Evolutionary conservation across 2,329 filamentous ascomycete species (phyloP), one percentile per base, ranked within the genome.

Genomic region (Coccinonectria pachysandricola): DNA sequence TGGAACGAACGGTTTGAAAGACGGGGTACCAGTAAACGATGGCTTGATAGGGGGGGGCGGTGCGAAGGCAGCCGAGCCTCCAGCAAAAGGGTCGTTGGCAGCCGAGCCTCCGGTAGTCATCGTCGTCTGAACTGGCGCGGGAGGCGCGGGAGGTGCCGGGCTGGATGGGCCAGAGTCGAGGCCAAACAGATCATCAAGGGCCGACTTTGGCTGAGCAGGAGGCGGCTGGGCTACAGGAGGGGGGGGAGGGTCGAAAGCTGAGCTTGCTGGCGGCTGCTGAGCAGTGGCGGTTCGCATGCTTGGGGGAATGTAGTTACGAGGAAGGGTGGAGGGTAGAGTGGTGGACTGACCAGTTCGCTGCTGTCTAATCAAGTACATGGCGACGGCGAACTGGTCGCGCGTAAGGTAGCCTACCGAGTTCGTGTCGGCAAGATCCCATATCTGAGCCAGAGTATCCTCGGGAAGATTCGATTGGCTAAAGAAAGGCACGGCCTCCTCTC

Each of bases 401-500:
- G 71, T 86, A 30, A 98, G 63, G 31, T 80, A 78, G 8, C 91
- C 91, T 42, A 87, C 81, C 6, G 85, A 91, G 48, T 84, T 85
- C 55, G 95, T 85, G 56, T 98, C 91, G 9, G 91, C 80, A 15
- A 98, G 71, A 52, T 98, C 91, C 91, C 91, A 98, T 37, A 98
- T 93, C 45, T 92, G 83, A 15, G 91, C 91, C 27, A 98, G 64
- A 7, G 74, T 75, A 45, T 95, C 88, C 50, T 96, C 88, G 1
- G 84, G 74, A 9, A 98, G 67, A 31, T 83, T 80, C 1, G 88
- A 94, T 54, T 94, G 86, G 50, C 82, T 88, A 54, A 98, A 84
- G 59, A 96, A 98, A 7, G 75, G 71, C 7, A 96, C 91, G 3
- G 88, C 91, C 55, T 96, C 86, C 45, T 96, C 88, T 39, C 91